These are phyloP conservation scores for Pyrenula aspistea DNA, from an alignment of 495 filamentous ascomycete genomes.

Conservation along the genomic window DNA sequence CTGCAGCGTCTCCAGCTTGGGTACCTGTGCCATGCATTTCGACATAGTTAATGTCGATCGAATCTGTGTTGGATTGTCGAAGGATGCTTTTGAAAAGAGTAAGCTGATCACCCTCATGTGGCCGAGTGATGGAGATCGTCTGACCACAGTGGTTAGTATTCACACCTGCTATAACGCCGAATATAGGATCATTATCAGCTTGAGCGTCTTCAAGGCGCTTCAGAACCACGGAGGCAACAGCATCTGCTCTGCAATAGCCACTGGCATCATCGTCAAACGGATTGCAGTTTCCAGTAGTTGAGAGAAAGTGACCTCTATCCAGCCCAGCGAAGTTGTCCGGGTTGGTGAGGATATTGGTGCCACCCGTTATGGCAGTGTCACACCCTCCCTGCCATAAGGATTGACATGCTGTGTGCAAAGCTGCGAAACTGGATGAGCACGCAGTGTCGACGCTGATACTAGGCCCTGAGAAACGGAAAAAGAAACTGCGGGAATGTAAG, in stretches of 20 bases:
- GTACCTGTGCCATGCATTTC: constrained; percentile 39
- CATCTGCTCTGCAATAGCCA: constrained; percentile 37
- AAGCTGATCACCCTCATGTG: constrained; percentile 26
- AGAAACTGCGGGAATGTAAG: no score
- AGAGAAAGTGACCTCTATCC: constrained; percentile 27
- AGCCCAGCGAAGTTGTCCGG: constrained; percentile 28
- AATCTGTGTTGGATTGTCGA: constrained; percentile 22
- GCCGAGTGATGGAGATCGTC: constrained; percentile 29
- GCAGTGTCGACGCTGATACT: constrained; percentile 29
- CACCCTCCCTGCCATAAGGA: constrained; percentile 28
- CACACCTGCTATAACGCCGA: constrained; percentile 28
- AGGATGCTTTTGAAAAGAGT: constrained; percentile 28
- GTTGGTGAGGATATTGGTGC: constrained; percentile 29
- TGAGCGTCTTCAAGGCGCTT: constrained; percentile 38
- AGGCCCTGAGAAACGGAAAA: constrained; percentile 28
- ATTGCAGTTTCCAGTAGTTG: constrained; percentile 27
- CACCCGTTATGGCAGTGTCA: constrained; percentile 33
- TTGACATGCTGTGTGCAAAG: constrained; percentile 22
- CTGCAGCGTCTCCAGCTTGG: constrained; percentile 28
- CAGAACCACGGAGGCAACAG: constrained; percentile 28
- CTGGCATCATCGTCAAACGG: constrained; percentile 34
- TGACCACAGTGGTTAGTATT: constrained; percentile 28
- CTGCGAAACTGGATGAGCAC: constrained; percentile 30
- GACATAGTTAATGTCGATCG: constrained; percentile 29
- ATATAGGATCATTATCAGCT: constrained; percentile 34